phyloP scores from a whole-genome alignment of 1,139 yeast species.

The Yamadazyma diddensiae region DNA sequence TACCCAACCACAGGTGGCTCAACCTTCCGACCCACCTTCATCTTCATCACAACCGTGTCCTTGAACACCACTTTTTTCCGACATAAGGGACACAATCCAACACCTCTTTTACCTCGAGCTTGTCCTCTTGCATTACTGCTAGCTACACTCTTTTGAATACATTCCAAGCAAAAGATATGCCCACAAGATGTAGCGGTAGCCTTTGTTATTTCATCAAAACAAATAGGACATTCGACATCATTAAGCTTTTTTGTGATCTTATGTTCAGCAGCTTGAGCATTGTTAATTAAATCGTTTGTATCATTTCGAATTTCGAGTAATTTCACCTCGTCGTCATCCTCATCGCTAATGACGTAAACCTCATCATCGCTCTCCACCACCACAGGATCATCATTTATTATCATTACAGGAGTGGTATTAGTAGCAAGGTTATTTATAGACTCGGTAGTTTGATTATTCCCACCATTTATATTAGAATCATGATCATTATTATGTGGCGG shows the following conservation, averaged over 20 bases:
- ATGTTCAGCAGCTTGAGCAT: constrained; percentile 8
- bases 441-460: background rate
- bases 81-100: constrained; percentile 46
- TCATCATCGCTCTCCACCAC: constrained; percentile 1
- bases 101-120: constrained; percentile 30
- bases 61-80: constrained; percentile 39
- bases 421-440: background rate
- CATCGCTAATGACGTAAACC: constrained; percentile 17
- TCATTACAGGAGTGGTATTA: background rate
- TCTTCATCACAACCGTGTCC: constrained; percentile 35
- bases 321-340: constrained; percentile 36
- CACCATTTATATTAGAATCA: too few relatives aligned
- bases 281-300: constrained; percentile 34
- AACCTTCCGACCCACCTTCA: constrained; percentile 19
- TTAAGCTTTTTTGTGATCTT: constrained; percentile 28
- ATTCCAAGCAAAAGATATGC: constrained; percentile 44
- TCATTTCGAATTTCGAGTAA: constrained; percentile 37
- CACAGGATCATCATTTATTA: background rate
- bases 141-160: constrained; percentile 41
- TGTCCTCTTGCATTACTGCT: constrained; percentile 46
- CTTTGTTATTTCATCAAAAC: constrained; percentile 39
- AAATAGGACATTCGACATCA: constrained; percentile 45
- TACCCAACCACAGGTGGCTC: constrained; percentile 10
- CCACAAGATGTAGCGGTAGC: constrained; percentile 48
- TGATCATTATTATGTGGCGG: background rate